Conservation (phyloP, 345 rosid genomes). For the Bruguiera gymnorhiza region DNA sequence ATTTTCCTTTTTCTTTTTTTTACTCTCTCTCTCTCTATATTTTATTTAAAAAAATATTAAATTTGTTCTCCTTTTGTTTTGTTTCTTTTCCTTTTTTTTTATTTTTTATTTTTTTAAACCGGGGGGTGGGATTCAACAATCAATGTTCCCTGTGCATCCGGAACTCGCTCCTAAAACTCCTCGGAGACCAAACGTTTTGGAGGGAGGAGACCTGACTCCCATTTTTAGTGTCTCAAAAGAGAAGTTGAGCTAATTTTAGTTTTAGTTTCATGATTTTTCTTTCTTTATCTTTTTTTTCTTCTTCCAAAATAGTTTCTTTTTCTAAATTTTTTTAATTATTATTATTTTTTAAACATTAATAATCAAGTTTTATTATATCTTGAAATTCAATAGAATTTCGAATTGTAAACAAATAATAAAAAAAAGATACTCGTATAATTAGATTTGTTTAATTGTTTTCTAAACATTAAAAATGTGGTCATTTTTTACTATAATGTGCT, state of each 20-base stretch:
- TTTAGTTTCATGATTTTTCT: neutral
- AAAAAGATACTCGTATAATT: too few species aligned
- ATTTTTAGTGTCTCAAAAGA: slow-evolving; percentile 28
- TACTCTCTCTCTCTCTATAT: neutral
- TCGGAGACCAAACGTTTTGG: slow-evolving; percentile 65
- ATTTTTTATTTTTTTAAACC: neutral
- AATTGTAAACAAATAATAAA: too few species aligned
- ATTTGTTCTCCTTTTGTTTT: too few species aligned
- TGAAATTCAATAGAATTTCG: too few species aligned
- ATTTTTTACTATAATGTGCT: too few species aligned
- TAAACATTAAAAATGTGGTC: too few species aligned
- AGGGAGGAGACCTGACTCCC: slow-evolving; percentile 35
- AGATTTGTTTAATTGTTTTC: too few species aligned
- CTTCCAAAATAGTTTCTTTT: too few species aligned
- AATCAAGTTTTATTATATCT: too few species aligned
- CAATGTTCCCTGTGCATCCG: slow-evolving; percentile 40
- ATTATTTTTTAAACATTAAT: too few species aligned
- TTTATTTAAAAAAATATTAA: neutral
- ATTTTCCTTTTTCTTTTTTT: neutral
- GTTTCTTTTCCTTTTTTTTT: neutral
- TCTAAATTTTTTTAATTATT: too few species aligned
- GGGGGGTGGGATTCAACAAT: neutral
- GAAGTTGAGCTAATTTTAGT: slow-evolving; percentile 3
- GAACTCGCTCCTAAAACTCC: slow-evolving; percentile 52
- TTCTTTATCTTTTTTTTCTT: neutral